phyloP scores from a whole-genome alignment of 176 grass and related monocot species.

The Paspalum notatum region DNA sequence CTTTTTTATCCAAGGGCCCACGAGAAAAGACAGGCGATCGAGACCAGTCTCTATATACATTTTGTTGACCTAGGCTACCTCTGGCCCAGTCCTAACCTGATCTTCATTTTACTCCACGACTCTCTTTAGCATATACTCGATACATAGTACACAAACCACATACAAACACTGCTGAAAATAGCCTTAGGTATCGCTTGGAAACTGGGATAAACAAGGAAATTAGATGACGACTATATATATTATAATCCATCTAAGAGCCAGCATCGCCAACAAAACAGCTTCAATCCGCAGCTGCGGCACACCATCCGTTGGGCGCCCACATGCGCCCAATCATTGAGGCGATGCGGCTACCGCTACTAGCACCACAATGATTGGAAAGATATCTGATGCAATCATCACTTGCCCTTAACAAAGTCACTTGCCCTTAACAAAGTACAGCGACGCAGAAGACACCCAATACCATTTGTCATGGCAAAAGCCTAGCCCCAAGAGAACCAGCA shows the following conservation, averaged over 20 bases:
- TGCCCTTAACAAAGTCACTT: background rate
- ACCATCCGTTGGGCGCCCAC: background rate
- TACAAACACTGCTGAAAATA: too few relatives aligned
- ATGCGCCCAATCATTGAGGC: slow-evolving; percentile 33
- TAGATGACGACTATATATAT: too few relatives aligned
- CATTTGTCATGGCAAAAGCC: background rate
- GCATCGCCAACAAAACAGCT: background rate
- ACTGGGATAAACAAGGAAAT: too few relatives aligned
- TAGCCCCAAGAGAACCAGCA: background rate
- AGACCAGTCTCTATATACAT: too few relatives aligned
- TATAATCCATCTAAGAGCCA: background rate
- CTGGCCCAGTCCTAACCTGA: too few relatives aligned
- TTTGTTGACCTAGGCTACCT: too few relatives aligned
- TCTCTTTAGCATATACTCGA: too few relatives aligned
- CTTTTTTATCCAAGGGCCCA: too few relatives aligned
- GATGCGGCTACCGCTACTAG: background rate
- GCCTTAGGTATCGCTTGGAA: too few relatives aligned
- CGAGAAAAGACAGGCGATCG: too few relatives aligned
- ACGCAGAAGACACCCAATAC: background rate
- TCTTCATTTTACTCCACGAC: too few relatives aligned
- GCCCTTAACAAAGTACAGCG: background rate
- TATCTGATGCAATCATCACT: slow-evolving; percentile 4
- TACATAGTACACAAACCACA: too few relatives aligned
- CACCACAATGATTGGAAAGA: slow-evolving; percentile 6
- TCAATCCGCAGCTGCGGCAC: background rate